phyloP scores from a whole-genome alignment of 2,329 filamentous ascomycete species.

The Hawksworthiomyces lignivorus region DNA sequence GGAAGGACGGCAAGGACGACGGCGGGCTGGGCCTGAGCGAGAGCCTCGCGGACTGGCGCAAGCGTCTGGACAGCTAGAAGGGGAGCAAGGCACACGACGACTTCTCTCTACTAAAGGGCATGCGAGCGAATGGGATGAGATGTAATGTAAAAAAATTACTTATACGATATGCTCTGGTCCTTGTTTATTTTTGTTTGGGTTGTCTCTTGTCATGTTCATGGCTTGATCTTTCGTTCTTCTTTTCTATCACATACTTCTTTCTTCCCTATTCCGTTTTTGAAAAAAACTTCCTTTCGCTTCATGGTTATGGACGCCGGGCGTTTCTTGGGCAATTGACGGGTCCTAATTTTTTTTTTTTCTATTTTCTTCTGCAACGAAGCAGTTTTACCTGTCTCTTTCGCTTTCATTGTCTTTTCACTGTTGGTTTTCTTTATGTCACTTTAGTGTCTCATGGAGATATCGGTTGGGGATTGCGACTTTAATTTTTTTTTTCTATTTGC shows the following conservation, averaged over 20 bases:
- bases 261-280: not conserved
- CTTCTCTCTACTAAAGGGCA: not conserved
- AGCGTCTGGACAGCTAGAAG: conserved; percentile 57
- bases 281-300: not conserved
- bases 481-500: too few species aligned
- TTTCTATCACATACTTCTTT: not conserved
- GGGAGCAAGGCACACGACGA: too few species aligned
- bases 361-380: not conserved
- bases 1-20: conserved; percentile 32
- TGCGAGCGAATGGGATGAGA: too few species aligned
- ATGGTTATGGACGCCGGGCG: not conserved
- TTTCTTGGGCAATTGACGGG: not conserved
- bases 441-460: too few species aligned
- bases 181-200: not conserved
- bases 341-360: not conserved
- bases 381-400: too few species aligned
- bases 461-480: too few species aligned
- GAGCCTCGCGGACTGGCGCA: conserved; percentile 72
- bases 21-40: conserved; percentile 52
- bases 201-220: not conserved
- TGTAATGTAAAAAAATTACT: too few species aligned
- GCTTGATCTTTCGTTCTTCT: not conserved
- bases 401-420: not conserved
- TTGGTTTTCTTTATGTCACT: too few species aligned
- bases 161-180: not conserved